Conservation (phyloP, 2,329 filamentous ascomycete species). For the Raffaelea albimanens region DNA sequence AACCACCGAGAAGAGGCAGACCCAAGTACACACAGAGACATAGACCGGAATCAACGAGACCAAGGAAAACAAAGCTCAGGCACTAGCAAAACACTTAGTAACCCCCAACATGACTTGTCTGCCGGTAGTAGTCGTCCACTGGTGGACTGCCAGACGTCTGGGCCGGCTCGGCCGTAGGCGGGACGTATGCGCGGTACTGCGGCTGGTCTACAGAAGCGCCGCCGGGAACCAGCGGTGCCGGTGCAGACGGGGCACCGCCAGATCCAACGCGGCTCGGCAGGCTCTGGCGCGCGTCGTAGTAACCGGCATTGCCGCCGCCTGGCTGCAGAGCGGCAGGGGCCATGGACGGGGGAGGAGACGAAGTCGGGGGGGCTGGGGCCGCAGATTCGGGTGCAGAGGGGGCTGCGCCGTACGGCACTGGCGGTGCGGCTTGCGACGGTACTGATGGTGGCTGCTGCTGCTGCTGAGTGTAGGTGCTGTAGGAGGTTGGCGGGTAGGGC, state of each 20-base stretch:
- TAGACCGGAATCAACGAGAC: background rate
- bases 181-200: constrained; percentile 54
- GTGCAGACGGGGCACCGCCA: constrained; percentile 9
- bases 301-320: constrained; percentile 15
- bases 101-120: constrained; percentile 17
- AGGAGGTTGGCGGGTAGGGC: constrained; percentile 17
- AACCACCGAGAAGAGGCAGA: background rate
- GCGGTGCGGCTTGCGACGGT: constrained; percentile 14
- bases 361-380: constrained; percentile 20
- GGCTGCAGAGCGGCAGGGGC: constrained; percentile 31
- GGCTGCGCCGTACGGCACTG: constrained; percentile 21
- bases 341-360: constrained; percentile 28
- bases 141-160: constrained; percentile 23
- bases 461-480: constrained; percentile 22
- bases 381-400: constrained; percentile 16
- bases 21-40: background rate
- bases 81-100: constrained; percentile 3
- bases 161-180: constrained; percentile 34
- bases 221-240: background rate
- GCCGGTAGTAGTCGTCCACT: constrained; percentile 48
- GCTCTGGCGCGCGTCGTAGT: constrained; percentile 36
- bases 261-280: constrained; percentile 24
- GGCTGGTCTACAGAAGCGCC: constrained; percentile 22
- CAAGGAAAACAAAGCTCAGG: background rate
- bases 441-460: constrained; percentile 19